These are phyloP conservation scores for Aphanomyces astaci DNA, from an alignment of 352 stramenopile genomes.

Conservation along the genomic window DNA sequence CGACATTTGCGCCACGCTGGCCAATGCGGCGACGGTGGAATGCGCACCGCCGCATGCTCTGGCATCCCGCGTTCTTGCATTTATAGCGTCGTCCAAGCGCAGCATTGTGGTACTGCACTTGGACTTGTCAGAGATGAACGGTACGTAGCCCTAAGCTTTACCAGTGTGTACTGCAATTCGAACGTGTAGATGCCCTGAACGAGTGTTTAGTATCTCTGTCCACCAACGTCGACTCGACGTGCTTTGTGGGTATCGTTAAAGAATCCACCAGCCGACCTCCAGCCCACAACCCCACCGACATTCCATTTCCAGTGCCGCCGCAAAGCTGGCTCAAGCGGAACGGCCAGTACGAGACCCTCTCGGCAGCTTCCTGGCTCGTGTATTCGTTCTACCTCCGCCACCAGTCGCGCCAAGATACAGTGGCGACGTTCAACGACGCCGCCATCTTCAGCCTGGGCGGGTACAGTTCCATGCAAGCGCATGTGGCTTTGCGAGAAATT, in stretches of 20 bases:
- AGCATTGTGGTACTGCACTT: constrained; percentile 2
- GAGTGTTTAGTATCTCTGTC: background rate
- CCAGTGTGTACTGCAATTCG: background rate
- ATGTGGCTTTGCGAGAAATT: background rate
- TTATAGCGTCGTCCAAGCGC: background rate
- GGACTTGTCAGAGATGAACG: background rate
- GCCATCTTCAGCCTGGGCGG: background rate
- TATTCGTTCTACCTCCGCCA: too few species aligned
- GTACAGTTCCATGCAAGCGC: constrained; percentile 14
- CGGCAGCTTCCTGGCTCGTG: background rate
- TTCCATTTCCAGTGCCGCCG: constrained; percentile 3
- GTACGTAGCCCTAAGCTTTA: background rate
- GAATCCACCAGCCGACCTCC: background rate
- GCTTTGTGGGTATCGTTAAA: constrained; percentile 4
- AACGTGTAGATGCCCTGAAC: background rate
- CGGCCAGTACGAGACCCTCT: background rate
- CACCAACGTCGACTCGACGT: background rate
- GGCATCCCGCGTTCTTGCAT: background rate
- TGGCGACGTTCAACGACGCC: background rate
- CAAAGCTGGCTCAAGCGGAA: constrained; percentile 17
- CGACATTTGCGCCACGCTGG: background rate
- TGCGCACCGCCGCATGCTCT: background rate
- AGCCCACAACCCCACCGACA: background rate
- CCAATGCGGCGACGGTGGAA: background rate
- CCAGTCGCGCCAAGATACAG: constrained; percentile 1